Base-by-base conservation (phyloP, 768 basidiomycete genomes). In the Auricularia sp. region DNA sequence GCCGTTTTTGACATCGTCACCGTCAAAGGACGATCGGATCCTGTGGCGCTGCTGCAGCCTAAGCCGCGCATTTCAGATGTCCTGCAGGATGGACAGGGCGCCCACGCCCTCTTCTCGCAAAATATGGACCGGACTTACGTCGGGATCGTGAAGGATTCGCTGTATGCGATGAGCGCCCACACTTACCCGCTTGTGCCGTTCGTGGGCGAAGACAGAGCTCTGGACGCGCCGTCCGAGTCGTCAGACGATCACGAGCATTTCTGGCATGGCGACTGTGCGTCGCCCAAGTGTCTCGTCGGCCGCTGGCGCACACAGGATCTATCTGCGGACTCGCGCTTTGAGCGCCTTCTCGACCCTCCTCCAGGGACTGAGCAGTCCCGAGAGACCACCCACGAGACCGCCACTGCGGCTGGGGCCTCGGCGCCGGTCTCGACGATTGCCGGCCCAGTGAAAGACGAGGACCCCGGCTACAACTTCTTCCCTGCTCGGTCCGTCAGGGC, bases 21-120 rank as follows among this genome's bases (percentile, higher is more conserved):
- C n/a, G 73, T 74, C 60, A 66, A 79, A 23, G 72, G 75, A 18
- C 80, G 80, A 18, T 66, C 82, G 67, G 76, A 86, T 7, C 86
- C 93, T 3, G 87, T 96, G 70, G 87, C 92, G 7, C 84, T 98
- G 11, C 84, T 93, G 14, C 95, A 98, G 72, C 94, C 95, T 12
- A 87, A 84, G 1, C 87, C 90, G 0, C 81, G 84, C 39, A 79
- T 93, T 1, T 80, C 86, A 21, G 87, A 93, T 39, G 78, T 96
- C 7, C 79, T 93, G 39, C 86, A 87, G 10, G 72, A 33, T 36
- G 64, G 39, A 33, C 35, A 62, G 51, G 35, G 29, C n/a, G 56
- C 56, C 1, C 6, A 59, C 23, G 56, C 56, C 23, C 56, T 29
- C 3, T 59, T n/a, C 56, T 8, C 80, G 34, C 81, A 80, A 3